A percentile compares a stretch with the other conserved stretches of the same genome.
phyloP scores from a whole-genome alignment of 2,329 filamentous ascomycete genomes.

The Coleophoma eucalyptorum region DNA sequence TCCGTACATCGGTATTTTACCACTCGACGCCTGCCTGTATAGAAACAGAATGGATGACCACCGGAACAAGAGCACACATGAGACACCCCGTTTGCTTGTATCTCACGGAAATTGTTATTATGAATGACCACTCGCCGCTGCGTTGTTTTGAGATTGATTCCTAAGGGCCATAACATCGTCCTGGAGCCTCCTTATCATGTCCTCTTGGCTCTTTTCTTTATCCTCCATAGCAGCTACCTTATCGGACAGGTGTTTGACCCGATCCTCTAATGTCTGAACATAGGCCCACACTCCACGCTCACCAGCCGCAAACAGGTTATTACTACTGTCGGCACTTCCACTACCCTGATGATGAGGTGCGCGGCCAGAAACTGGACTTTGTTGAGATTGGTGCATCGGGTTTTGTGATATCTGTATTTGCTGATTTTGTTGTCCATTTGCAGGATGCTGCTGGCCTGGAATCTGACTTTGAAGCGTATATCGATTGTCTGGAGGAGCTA shows the following conservation, averaged over 20 bases:
- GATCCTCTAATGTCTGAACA: constrained; percentile 65
- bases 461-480: constrained; percentile 25
- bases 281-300: constrained; percentile 68
- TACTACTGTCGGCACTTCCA: constrained; percentile 56
- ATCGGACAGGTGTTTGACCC: constrained; percentile 42
- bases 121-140: constrained; percentile 13
- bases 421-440: constrained; percentile 17
- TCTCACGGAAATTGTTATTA: constrained; percentile 19
- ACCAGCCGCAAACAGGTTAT: constrained; percentile 61
- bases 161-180: constrained; percentile 23
- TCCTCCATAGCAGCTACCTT: constrained; percentile 36
- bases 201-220: constrained; percentile 20
- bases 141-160: constrained; percentile 18
- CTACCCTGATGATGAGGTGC: constrained; percentile 41
- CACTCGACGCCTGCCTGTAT: constrained; percentile 11
- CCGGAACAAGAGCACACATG: constrained; percentile 6
- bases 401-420: constrained; percentile 3
- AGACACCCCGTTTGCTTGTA: constrained; percentile 19
- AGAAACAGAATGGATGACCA: constrained; percentile 8
- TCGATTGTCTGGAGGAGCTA: constrained; percentile 28
- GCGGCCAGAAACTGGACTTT: constrained; percentile 19
- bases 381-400: constrained; percentile 2
- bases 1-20: background rate
- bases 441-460: constrained; percentile 16
- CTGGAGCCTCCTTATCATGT: constrained; percentile 23